phyloP scores from a whole-genome alignment of 139 green algal species.

The Picochlorum sp. region DNA sequence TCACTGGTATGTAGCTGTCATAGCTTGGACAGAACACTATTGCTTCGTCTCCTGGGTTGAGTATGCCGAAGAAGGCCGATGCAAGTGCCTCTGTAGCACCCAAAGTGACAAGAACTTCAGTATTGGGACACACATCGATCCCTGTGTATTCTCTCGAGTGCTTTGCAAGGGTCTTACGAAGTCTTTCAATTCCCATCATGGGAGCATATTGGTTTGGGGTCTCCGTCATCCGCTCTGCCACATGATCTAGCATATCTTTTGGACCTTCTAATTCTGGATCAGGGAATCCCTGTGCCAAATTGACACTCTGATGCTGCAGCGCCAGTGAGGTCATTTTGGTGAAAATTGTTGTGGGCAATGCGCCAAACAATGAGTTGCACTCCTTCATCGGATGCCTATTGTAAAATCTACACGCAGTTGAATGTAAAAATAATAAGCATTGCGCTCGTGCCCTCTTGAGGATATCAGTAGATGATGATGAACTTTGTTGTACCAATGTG shows the following conservation, averaged over 20 bases:
- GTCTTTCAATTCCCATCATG: constrained; percentile 52
- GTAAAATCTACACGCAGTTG: background rate
- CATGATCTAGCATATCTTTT: constrained; percentile 51
- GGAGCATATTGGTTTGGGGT: constrained; percentile 52
- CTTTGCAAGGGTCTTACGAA: constrained; percentile 56
- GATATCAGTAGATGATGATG: too few relatives aligned
- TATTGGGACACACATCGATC: constrained; percentile 39
- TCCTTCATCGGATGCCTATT: background rate
- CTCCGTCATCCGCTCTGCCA: constrained; percentile 1
- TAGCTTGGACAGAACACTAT: constrained; percentile 76
- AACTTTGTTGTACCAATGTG: too few relatives aligned
- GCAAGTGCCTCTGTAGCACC: constrained; percentile 76
- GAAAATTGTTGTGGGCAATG: constrained; percentile 48
- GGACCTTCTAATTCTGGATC: constrained; percentile 61
- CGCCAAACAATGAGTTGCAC: constrained; percentile 23
- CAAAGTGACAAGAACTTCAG: constrained; percentile 59
- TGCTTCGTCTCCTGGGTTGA: constrained; percentile 72
- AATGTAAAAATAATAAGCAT: too few relatives aligned
- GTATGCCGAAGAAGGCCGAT: constrained; percentile 55
- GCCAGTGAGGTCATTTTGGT: constrained; percentile 41
- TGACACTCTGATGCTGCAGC: constrained; percentile 44
- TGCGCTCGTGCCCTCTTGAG: too few relatives aligned
- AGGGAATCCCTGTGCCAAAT: constrained; percentile 65
- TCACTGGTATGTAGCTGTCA: constrained; percentile 54
- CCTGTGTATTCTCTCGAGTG: constrained; percentile 40